Evolutionary conservation across 441 rosid genomes (phyloP).

Genomic region (Syzygium malaccense): DNA sequence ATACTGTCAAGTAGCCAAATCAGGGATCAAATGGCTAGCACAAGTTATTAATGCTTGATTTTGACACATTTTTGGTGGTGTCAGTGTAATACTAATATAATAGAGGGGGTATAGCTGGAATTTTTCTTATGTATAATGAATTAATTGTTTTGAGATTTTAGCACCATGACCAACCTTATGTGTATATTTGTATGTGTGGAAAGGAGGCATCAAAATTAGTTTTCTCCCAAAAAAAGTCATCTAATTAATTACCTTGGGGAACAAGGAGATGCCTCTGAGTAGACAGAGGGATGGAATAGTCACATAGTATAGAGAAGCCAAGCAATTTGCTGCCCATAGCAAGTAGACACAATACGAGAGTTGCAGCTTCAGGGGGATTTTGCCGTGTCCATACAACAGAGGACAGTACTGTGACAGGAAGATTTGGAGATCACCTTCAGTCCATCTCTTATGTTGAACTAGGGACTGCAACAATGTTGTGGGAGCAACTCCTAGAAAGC

Average conservation of each 20-base stretch:
- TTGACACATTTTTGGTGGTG: not conserved
- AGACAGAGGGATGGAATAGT: conserved; percentile 19
- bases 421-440: conserved; percentile 20
- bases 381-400: conserved; percentile 7
- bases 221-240: not conserved
- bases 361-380: conserved; percentile 10
- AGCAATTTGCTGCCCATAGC: conserved; percentile 13
- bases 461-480: conserved; percentile 4
- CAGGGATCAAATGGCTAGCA: not conserved
- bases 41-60: not conserved
- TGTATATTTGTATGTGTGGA: not conserved
- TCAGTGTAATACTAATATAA: not conserved
- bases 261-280: conserved; percentile 14
- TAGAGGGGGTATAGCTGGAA: not conserved
- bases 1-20: not conserved
- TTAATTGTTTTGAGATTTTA: not conserved
- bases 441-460: conserved; percentile 19
- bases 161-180: not conserved
- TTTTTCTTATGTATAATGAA: not conserved
- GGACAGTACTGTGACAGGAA: conserved; percentile 20
- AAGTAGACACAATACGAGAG: conserved; percentile 3
- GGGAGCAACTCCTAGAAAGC: conserved; percentile 20
- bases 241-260: conserved; percentile 16
- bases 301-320: conserved; percentile 16
- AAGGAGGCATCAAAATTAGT: not conserved